Conservation (phyloP, 306 rosid species). For the Fragaria iinumae region DNA sequence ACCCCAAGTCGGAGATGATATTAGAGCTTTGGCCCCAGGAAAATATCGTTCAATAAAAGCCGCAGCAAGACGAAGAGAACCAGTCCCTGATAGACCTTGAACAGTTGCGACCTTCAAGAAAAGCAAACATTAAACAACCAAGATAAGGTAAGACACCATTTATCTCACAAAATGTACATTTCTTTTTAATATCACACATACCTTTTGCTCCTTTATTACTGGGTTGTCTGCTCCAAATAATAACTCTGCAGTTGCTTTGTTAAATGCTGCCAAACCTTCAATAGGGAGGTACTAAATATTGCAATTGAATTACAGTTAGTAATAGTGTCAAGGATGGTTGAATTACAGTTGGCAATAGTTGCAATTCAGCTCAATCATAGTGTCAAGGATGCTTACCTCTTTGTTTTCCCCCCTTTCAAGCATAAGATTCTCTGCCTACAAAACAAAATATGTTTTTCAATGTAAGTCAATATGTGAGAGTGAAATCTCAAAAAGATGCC, state of each 20-base stretch:
- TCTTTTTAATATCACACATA: constrained; percentile 25
- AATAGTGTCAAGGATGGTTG: constrained; percentile 12
- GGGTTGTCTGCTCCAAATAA: constrained; percentile 86
- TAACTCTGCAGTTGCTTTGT: constrained; percentile 85
- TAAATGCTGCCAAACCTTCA: constrained; percentile 97
- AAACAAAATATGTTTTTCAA: neutral
- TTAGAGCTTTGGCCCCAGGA: constrained; percentile 82
- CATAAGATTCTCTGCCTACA: constrained; percentile 90
- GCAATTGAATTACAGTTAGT: constrained; percentile 26
- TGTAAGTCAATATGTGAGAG: constrained; percentile 11
- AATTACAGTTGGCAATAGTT: constrained; percentile 22
- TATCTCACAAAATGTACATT: neutral
- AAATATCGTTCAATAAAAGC: constrained; percentile 88
- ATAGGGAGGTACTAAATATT: constrained; percentile 81
- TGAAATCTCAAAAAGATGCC: neutral
- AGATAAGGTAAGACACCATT: neutral
- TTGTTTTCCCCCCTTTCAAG: constrained; percentile 86
- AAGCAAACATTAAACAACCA: constrained; percentile 12
- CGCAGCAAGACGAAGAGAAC: constrained; percentile 86
- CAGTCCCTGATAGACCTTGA: constrained; percentile 98
- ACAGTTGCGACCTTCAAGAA: constrained; percentile 80
- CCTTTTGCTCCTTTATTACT: constrained; percentile 70
- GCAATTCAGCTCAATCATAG: constrained; percentile 19
- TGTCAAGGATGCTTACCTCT: constrained; percentile 55
- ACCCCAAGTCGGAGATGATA: constrained; percentile 99